Evolutionary conservation across 1,139 yeast species (phyloP).

Genomic region (Nakaseomyces nivariensis): DNA sequence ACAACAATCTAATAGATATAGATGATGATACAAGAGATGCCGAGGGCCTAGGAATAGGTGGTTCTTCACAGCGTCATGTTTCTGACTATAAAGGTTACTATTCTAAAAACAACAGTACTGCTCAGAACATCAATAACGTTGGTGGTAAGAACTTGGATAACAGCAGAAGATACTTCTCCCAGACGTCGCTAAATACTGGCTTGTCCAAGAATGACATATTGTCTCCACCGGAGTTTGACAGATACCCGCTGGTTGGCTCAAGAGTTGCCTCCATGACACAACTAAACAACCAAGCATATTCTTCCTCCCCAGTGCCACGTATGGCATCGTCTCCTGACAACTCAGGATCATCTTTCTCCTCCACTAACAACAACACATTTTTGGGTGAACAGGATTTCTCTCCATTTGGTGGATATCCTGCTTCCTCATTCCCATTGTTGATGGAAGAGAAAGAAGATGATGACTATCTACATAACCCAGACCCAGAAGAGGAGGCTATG

Average conservation of each 20-base stretch:
- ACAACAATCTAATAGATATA: slow-evolving; percentile 3
- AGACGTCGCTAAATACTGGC: slow-evolving; percentile 12
- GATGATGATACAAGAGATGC: slow-evolving; percentile 9
- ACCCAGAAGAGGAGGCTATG: slow-evolving; percentile 76
- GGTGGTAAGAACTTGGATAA: slow-evolving; percentile 2
- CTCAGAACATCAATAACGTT: slow-evolving; percentile 1
- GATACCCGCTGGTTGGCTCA: slow-evolving; percentile 50
- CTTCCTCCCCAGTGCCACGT: slow-evolving; percentile 2
- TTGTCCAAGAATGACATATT: slow-evolving; percentile 22
- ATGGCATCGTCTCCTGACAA: slow-evolving; percentile 5
- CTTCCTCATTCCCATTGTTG: slow-evolving; percentile 72
- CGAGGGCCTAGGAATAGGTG: slow-evolving; percentile 10
- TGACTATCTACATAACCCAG: slow-evolving; percentile 87
- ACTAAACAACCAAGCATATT: slow-evolving; percentile 5
- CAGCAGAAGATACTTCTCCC: slow-evolving; percentile 4
- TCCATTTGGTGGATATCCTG: slow-evolving; percentile 93
- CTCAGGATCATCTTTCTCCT: slow-evolving; percentile 20
- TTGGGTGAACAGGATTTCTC: slow-evolving; percentile 42
- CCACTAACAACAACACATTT: slow-evolving; percentile 26
- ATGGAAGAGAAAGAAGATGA: slow-evolving; percentile 87
- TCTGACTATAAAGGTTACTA: slow-evolving; percentile 27
- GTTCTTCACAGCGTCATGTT: slow-evolving; percentile 4
- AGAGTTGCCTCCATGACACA: slow-evolving; percentile 37
- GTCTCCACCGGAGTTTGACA: slow-evolving; percentile 46
- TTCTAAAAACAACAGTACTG: slow-evolving; percentile 13